Percentiles rank a stretch among this genome's conserved stretches.
These are phyloP conservation scores for Beauveria sp. DNA, from an alignment of 2,329 filamentous ascomycete genomes.

Conservation along the genomic window DNA sequence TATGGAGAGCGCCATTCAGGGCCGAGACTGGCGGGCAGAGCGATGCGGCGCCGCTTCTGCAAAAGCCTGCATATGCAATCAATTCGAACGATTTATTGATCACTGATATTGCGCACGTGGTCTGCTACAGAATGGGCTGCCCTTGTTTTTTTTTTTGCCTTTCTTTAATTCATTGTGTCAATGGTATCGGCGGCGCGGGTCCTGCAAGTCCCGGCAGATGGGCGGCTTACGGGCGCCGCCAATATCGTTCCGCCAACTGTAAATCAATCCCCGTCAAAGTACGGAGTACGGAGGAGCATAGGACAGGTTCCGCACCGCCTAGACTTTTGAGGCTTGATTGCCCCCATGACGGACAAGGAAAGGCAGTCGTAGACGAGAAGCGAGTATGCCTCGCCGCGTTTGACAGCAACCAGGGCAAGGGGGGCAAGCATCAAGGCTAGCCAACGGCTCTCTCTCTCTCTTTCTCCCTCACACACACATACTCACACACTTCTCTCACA, in stretches of 20 bases:
- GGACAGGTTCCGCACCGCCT: neutral
- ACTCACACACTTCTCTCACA: neutral
- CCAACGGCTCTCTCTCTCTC: neutral
- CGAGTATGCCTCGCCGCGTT: neutral
- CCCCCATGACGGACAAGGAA: neutral
- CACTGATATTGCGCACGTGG: slow-evolving; percentile 3
- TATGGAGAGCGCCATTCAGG: slow-evolving; percentile 1
- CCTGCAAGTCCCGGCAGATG: slow-evolving; percentile 2
- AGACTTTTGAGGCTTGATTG: neutral
- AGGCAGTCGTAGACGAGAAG: neutral
- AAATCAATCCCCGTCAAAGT: neutral
- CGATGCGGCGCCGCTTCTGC: neutral
- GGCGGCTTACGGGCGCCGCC: slow-evolving; percentile 7
- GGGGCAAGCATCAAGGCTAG: neutral
- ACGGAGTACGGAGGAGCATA: neutral
- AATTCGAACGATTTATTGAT: neutral
- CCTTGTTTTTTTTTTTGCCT: too few relatives aligned
- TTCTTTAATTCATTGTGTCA: neutral
- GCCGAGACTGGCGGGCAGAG: neutral
- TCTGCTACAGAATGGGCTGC: neutral
- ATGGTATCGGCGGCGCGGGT: slow-evolving; percentile 2
- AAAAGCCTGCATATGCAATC: neutral
- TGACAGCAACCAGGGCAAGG: neutral
- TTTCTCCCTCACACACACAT: too few relatives aligned
- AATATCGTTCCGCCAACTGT: neutral